Percentiles rank a stretch among this genome's conserved stretches.
phyloP scores from a whole-genome alignment of 768 basidiomycete species.

The Russula vinacea region DNA sequence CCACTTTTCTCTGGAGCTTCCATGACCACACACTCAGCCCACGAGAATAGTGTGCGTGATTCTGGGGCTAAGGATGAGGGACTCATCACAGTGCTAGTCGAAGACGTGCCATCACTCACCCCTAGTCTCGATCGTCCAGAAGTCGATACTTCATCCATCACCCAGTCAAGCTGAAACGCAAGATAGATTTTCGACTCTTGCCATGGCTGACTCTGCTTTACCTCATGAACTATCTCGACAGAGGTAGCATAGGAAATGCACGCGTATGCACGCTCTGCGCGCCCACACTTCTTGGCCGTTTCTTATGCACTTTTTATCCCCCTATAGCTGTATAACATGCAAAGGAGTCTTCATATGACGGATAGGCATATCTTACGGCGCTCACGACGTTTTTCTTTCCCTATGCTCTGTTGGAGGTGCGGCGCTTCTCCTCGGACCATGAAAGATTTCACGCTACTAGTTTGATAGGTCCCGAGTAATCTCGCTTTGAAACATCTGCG shows the following conservation, averaged over 20 bases:
- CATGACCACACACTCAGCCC: background rate
- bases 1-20: background rate
- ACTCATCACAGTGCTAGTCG: background rate
- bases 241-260: slow-evolving; percentile 6
- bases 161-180: slow-evolving; percentile 3
- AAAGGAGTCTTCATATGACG: background rate
- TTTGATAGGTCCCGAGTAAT: slow-evolving; percentile 4
- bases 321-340: slow-evolving; percentile 2
- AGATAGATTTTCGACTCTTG: slow-evolving; percentile 6
- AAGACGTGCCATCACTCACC: background rate
- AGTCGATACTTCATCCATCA: background rate
- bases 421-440: background rate
- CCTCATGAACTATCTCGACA: slow-evolving; percentile 2
- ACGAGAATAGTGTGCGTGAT: background rate
- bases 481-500: background rate
- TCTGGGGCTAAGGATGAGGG: background rate
- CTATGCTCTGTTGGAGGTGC: slow-evolving; percentile 1
- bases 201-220: slow-evolving; percentile 8
- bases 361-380: background rate
- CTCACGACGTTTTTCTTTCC: slow-evolving; percentile 2
- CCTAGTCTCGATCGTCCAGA: background rate
- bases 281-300: background rate
- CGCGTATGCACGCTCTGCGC: background rate
- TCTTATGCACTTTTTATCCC: background rate
- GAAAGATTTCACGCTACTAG: background rate